Conservation (phyloP, 2,329 filamentous ascomycete species). For the Xylariaceae sp. region DNA sequence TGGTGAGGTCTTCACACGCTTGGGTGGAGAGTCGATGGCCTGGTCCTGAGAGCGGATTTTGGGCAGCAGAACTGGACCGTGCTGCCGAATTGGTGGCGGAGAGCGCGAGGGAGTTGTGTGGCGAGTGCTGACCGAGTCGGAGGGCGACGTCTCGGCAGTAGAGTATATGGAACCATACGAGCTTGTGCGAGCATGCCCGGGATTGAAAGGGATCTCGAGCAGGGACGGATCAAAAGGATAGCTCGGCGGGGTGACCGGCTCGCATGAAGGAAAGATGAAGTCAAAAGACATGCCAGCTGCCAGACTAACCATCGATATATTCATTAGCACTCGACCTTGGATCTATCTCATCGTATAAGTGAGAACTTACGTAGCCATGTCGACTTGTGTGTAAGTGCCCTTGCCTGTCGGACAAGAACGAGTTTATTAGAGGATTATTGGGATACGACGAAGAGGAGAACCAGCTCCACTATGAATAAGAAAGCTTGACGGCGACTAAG, state of each 20-base stretch:
- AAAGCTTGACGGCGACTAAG: slow-evolving; percentile 14
- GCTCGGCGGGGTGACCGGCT: slow-evolving; percentile 47
- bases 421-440: slow-evolving; percentile 27
- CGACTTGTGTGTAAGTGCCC: slow-evolving; percentile 23
- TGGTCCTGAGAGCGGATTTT: slow-evolving; percentile 86
- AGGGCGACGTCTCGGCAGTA: slow-evolving; percentile 55
- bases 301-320: slow-evolving; percentile 43
- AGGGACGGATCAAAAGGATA: slow-evolving; percentile 55
- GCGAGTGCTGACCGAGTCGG: slow-evolving; percentile 64
- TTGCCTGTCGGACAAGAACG: slow-evolving; percentile 27
- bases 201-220: slow-evolving; percentile 51
- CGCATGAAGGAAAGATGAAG: slow-evolving; percentile 54
- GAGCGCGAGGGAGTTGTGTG: slow-evolving; percentile 63
- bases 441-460: slow-evolving; percentile 23
- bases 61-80: slow-evolving; percentile 75
- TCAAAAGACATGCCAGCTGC: slow-evolving; percentile 60
- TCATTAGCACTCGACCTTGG: slow-evolving; percentile 26
- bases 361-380: slow-evolving; percentile 42
- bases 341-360: background rate
- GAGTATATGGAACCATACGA: slow-evolving; percentile 67
- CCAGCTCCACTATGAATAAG: slow-evolving; percentile 26
- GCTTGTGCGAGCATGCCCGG: slow-evolving; percentile 57
- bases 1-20: slow-evolving; percentile 56
- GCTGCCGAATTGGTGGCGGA: slow-evolving; percentile 68
- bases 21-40: slow-evolving; percentile 55